Evolutionary conservation across 768 basidiomycete species (phyloP), one percentile per base, ranked within the genome.

Genomic region (Boletus subcaerulescens): DNA sequence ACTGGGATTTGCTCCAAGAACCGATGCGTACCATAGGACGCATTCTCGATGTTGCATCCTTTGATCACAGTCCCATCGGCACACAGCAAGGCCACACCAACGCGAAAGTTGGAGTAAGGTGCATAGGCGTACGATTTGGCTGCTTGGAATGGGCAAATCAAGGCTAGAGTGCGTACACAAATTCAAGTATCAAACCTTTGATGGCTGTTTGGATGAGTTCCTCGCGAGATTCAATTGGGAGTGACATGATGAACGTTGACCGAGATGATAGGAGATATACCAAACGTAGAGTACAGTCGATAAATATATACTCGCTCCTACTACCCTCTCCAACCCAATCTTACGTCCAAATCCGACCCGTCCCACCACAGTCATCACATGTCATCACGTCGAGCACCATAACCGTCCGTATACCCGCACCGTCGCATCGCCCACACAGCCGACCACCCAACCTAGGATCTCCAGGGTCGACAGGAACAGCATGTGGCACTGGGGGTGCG

Each of bases 41-140:
- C 93, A 63, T 97, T 98, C 75, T 99, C 97, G 56, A 98, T 80
- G 68, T 97, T 98, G 31, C 89, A 87, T 6, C 96, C 94, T 57
- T 82, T 86, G 55, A 96, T 82, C 20, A 96, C 81, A 10, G 75
- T 69, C 0, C 91, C 91, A 40, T 87, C 82, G 0, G 79, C 66
- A 3, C 85, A 75, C 17, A 98, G 72, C 12, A 98, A 71, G 2
- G 93, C 91, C 0, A 94, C 95, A 0, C 96, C 96, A 15, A 98
- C 96, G 9, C 87, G 84, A 67, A 99, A 97, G 31, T 92, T 87
- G 29, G 93, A 94, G 73, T 97, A 98, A 0, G 85, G 91, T 33
- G 76, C 81, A 70, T 97, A 95, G 0, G 89, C 80, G 32, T 80
- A 76, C 56, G 87, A 74, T 68, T 84, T 89, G 13, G 85, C 89